Evolutionary conservation across 345 rosid species (phyloP).

Genomic region (Ailanthus altissimus): DNA sequence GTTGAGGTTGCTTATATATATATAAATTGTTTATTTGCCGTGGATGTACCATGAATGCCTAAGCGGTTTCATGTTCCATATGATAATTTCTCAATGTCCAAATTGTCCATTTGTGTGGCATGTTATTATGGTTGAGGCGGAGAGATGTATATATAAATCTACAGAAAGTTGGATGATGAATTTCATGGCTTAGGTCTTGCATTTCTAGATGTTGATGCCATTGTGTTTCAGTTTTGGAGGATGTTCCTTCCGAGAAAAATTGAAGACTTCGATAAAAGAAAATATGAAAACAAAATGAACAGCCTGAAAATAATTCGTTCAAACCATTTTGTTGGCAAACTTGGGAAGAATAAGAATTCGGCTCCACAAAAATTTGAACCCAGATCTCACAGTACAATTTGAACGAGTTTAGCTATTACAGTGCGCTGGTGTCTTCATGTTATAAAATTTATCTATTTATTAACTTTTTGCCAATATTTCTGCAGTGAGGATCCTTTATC

Average conservation of each 20-base stretch:
- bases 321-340: background rate
- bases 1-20: background rate
- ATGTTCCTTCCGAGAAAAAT: background rate
- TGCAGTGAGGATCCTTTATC: background rate
- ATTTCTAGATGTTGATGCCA: background rate
- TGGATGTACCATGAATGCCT: background rate
- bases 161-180: background rate
- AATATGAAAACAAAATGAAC: background rate
- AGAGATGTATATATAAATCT: background rate
- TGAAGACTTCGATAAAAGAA: background rate
- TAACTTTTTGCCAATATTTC: background rate
- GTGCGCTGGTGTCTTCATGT: background rate
- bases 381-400: background rate
- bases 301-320: background rate
- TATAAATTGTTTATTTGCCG: background rate
- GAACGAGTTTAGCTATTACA: background rate
- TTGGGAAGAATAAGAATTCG: background rate
- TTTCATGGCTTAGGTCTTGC: background rate
- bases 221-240: background rate
- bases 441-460: background rate
- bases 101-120: background rate
- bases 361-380: background rate
- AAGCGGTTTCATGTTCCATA: background rate
- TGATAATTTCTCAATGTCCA: background rate
- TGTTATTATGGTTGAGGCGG: background rate